Percentiles rank a stretch among this genome's conserved stretches.
Conservation (phyloP, 139 green algal genomes). For the Ulvella scutata region DNA sequence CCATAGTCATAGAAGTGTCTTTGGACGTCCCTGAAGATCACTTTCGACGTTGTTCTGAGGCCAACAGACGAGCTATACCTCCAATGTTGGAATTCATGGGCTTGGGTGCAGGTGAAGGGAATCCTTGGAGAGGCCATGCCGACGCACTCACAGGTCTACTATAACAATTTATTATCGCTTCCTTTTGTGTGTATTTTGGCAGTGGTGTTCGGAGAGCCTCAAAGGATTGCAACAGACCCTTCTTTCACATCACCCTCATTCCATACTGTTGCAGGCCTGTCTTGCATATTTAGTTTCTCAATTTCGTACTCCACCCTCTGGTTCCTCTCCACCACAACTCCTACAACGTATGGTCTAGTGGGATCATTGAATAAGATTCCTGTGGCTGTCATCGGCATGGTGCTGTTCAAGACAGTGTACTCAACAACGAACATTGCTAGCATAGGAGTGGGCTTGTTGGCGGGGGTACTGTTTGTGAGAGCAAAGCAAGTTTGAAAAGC, state of each 20-base stretch:
- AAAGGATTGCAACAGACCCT: constrained; percentile 17
- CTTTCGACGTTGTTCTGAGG: constrained; percentile 21
- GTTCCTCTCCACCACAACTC: constrained; percentile 81
- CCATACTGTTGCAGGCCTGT: constrained; percentile 21
- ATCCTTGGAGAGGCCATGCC: background rate
- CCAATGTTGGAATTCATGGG: constrained; percentile 16
- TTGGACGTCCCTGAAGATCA: no score
- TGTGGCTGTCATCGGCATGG: constrained; percentile 64
- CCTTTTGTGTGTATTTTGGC: constrained; percentile 55
- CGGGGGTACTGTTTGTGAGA: constrained; percentile 56
- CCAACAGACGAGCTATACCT: constrained; percentile 49
- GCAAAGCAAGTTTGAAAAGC: no score
- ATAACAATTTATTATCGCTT: constrained; percentile 89
- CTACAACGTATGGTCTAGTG: constrained; percentile 80
- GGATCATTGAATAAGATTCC: constrained; percentile 88
- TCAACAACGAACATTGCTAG: constrained; percentile 54
- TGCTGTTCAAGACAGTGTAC: constrained; percentile 57
- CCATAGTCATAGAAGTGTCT: no score
- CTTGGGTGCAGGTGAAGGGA: background rate
- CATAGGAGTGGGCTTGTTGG: constrained; percentile 60
- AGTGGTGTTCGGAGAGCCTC: constrained; percentile 37
- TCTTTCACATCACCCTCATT: constrained; percentile 27
- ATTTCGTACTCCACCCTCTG: constrained; percentile 77
- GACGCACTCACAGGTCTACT: constrained; percentile 14
- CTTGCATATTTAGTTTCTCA: constrained; percentile 39